Evolutionary conservation across 202 grass and related monocot species (phyloP), one percentile per base, ranked within the genome.

Genomic region (Miscanthus sacchariflorus): DNA sequence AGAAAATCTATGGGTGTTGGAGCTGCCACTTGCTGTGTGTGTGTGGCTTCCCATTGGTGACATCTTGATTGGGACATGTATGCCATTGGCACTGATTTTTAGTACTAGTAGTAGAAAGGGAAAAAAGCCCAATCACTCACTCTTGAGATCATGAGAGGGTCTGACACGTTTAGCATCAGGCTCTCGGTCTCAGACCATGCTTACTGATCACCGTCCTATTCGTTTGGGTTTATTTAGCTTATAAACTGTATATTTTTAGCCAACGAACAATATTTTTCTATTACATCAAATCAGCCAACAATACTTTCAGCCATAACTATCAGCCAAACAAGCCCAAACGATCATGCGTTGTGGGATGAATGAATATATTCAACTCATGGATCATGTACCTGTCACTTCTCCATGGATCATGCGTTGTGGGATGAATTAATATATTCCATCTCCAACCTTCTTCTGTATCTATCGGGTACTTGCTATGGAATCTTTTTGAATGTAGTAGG

Each of bases 31-130:
- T 72, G 18, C 12, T 25, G 9, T 6, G 4, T n/a, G 19, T n/a
- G 2, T 23, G 8, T 27, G 54, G 30, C 58, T 39, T 48, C 7
- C n/a, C 9, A 77, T n/a, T 56, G 49, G 75, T 77, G 78, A 42
- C 14, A 7, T 7, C 40, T 78, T 90, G 86, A 85, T 68, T 18
- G 72, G 43, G 90, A 73, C 90, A 66, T 81, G 1, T 24, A 71
- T 50, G 4, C 17, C 15, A n/a, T 74, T 50, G 30, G 70, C 76
- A 69, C 40, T 80, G 35, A 52, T 27, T 35, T 0, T 2, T n/a
- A 59, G 56, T 17, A n/a, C 0, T 10, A 61, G 58, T 4, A n/a
- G 54, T 59, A 59, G 7, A 12, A 63, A 12, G 0, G 7, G 1
- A 0, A 46, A 75, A 79, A 27, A 74, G 19, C 18, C 12, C 25